Percentiles rank a stretch among this genome's conserved stretches.
These are phyloP conservation scores for Ganoderma sinense DNA, from an alignment of 1,284 basidiomycete genomes.

Conservation along the genomic window DNA sequence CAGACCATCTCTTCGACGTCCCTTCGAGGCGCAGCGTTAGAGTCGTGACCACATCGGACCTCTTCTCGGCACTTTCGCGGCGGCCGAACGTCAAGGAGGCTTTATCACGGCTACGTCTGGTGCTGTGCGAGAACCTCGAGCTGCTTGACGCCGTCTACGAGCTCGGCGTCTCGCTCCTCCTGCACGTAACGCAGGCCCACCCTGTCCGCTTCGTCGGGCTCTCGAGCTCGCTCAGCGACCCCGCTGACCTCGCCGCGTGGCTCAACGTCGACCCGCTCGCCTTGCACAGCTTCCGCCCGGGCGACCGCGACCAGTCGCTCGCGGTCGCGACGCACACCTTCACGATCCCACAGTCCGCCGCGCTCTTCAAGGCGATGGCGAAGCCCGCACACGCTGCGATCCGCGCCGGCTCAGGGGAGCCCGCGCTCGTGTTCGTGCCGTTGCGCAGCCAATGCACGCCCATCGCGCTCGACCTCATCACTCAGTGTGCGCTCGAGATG, in stretches of 20 bases:
- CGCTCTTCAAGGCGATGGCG: slow-evolving; percentile 91
- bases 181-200: slow-evolving; percentile 64
- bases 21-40: slow-evolving; percentile 54
- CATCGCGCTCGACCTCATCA: slow-evolving; percentile 88
- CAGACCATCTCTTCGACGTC: slow-evolving; percentile 41
- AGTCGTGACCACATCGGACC: slow-evolving; percentile 59
- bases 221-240: slow-evolving; percentile 82
- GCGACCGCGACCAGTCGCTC: slow-evolving; percentile 86
- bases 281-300: slow-evolving; percentile 84
- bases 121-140: slow-evolving; percentile 90
- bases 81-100: slow-evolving; percentile 33
- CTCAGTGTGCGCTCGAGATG: slow-evolving; percentile 83
- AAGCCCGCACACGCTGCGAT: slow-evolving; percentile 88
- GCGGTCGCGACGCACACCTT: slow-evolving; percentile 79
- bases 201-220: slow-evolving; percentile 84
- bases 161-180: slow-evolving; percentile 76
- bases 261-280: slow-evolving; percentile 73
- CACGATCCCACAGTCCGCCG: slow-evolving; percentile 86
- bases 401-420: slow-evolving; percentile 50
- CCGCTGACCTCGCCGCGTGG: slow-evolving; percentile 86
- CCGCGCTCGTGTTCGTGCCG: slow-evolving; percentile 90
- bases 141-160: slow-evolving; percentile 88
- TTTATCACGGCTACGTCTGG: slow-evolving; percentile 61
- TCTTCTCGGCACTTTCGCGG: slow-evolving; percentile 53
- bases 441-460: slow-evolving; percentile 83